Evolutionary conservation across 306 rosid genomes (phyloP).

Genomic region (Cicer yamashitae): DNA sequence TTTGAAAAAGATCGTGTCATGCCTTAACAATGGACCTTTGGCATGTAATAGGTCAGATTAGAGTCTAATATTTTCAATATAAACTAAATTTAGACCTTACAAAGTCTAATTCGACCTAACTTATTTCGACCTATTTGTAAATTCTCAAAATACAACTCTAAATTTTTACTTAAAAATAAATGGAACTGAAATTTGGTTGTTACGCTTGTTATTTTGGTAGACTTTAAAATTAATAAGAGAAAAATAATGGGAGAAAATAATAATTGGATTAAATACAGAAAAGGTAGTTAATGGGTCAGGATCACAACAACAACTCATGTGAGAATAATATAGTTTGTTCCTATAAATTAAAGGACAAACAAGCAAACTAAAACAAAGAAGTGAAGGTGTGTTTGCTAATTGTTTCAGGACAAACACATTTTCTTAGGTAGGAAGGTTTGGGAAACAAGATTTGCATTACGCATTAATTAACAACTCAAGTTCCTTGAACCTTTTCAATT

Average conservation of each 20-base stretch:
- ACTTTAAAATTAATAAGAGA: background rate
- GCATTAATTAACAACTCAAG: constrained; percentile 42
- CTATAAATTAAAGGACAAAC: constrained; percentile 1
- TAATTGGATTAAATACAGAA: background rate
- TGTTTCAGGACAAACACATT: constrained; percentile 14
- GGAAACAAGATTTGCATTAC: constrained; percentile 37
- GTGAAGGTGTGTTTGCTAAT: constrained; percentile 14
- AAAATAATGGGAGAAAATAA: background rate
- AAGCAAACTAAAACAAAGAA: constrained; percentile 8
- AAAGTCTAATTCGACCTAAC: too few species aligned
- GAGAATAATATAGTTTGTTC: constrained; percentile 24
- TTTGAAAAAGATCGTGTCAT: too few species aligned
- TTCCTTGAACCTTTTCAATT: constrained; percentile 29
- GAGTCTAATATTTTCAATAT: too few species aligned
- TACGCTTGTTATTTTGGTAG: background rate
- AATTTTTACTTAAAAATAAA: background rate
- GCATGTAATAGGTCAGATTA: too few species aligned
- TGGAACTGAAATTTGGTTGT: background rate
- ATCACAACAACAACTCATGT: constrained; percentile 10
- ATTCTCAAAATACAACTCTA: background rate
- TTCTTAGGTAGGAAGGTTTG: constrained; percentile 41
- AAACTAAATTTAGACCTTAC: too few species aligned
- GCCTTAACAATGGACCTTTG: too few species aligned
- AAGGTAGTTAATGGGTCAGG: constrained; percentile 35
- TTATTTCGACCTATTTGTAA: too few species aligned